Base-by-base conservation (phyloP, 2,329 filamentous ascomycete species). In the Fusarium udum region DNA sequence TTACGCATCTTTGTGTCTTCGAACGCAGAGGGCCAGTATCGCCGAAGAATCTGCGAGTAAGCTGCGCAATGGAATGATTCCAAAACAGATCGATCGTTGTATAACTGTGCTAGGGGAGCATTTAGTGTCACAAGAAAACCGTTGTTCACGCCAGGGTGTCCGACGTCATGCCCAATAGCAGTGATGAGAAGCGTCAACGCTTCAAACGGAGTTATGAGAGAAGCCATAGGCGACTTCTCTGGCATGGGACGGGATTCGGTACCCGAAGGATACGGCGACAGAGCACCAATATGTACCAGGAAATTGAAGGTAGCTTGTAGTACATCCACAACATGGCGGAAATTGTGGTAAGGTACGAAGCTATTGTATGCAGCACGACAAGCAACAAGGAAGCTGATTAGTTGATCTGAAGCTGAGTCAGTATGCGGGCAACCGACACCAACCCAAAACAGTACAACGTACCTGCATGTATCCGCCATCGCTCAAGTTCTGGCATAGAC, bases 41-140 rank as follows among this genome's bases (percentile, higher is more conserved):
- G 90, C 56, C 95, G 92, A 46, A 99, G 88, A 43, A 99, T 97
- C 79, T 98, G 96, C 0, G 95, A 98, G 79, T 95, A 99, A 5
- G 96, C 96, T 3, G 96, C 96, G 79, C 96, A 98, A 80, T 99
- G 96, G 78, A 98, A 99, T 1, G 95, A 97, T 83, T 99, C 96
- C 42, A 99, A 87, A 22, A 99, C 96, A 2, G 96, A 98, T 63
- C 93, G 93, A 81, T 99, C 96, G 79, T 98, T 98, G 85, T 98
- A 99, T 20, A 98, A 87, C 81, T 98, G 95, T 18, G 96, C 96
- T 34, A 99, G 86, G 4, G 96, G 95, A 24, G 96, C 93, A 80
- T 98, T 97, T 37, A 98, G 88, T 37, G 93, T 95, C 24, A 97
- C 91, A 10, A 99, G 86, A 80, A 99, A 99, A 36, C 95, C 95